Percentiles rank a stretch among this genome's conserved stretches.
Conservation (phyloP, 202 grass and related monocot genomes). For the Dendrocalamus latiflorus region DNA sequence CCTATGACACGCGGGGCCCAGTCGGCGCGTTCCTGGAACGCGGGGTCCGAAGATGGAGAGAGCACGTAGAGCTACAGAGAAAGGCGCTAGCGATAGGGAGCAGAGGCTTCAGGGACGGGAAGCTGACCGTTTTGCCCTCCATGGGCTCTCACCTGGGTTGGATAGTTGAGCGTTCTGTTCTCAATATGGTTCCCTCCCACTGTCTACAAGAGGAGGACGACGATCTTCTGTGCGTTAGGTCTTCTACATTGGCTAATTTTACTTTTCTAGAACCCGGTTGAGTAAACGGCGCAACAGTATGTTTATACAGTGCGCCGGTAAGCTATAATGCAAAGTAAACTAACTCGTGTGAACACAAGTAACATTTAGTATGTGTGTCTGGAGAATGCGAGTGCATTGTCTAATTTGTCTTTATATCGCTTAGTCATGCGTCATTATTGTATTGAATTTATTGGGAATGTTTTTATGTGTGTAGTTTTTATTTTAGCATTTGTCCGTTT, state of each 20-base stretch:
- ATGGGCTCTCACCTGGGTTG: background rate
- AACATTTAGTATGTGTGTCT: background rate
- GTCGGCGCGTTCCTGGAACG: slow-evolving; percentile 3
- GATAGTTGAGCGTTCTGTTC: too few relatives aligned
- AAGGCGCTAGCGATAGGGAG: background rate
- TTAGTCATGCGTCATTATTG: background rate
- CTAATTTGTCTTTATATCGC: background rate
- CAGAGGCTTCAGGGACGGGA: background rate
- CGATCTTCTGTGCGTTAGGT: background rate
- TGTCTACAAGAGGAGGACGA: too few relatives aligned
- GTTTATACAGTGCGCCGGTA: rapidly evolving
- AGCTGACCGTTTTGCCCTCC: slow-evolving; percentile 15
- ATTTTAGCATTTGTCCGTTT: background rate
- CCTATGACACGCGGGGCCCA: slow-evolving; percentile 24
- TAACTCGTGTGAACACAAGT: background rate
- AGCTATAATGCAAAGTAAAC: rapidly evolving
- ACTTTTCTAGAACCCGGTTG: too few relatives aligned
- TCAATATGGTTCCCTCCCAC: too few relatives aligned
- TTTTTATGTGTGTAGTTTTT: background rate
- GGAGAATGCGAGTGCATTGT: rapidly evolving
- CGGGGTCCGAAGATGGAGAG: background rate
- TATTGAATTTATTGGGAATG: background rate
- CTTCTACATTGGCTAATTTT: background rate
- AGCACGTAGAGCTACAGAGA: slow-evolving; percentile 3
- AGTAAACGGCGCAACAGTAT: background rate